These are phyloP conservation scores for Rhizopus stolonifer DNA, from an alignment of 371 early-diverging fungal species.

Conservation along the genomic window DNA sequence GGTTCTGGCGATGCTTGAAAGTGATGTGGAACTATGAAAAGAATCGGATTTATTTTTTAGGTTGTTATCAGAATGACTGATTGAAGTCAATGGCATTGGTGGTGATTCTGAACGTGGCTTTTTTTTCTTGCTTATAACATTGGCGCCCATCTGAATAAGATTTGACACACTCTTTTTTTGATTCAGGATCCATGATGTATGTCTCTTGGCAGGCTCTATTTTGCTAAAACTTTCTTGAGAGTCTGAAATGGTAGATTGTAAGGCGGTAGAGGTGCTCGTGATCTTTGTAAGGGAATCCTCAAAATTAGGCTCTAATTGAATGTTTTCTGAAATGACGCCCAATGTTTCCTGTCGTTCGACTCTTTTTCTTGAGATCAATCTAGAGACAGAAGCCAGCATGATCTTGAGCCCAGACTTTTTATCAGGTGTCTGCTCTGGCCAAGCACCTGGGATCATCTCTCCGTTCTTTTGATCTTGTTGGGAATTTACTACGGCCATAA, in stretches of 20 bases:
- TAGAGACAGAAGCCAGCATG: constrained; percentile 54
- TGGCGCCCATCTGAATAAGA: constrained; percentile 24
- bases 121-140: constrained; percentile 5
- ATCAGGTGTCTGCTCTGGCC: neutral
- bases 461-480: neutral
- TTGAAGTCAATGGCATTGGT: constrained; percentile 1
- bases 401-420: constrained; percentile 24
- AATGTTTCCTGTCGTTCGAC: constrained; percentile 36
- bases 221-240: too few species aligned
- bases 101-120: constrained; percentile 1
- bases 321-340: constrained; percentile 5
- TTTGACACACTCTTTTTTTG: constrained; percentile 24
- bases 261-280: constrained; percentile 31
- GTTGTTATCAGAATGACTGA: neutral
- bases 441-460: neutral
- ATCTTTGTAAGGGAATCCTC: constrained; percentile 24
- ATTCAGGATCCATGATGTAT: constrained; percentile 23
- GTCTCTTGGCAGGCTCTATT: constrained; percentile 6
- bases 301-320: constrained; percentile 7
- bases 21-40: constrained; percentile 31
- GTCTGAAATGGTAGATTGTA: constrained; percentile 18
- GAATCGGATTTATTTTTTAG: constrained; percentile 28
- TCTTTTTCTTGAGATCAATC: constrained; percentile 47
- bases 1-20: constrained; percentile 30
- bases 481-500: constrained; percentile 38